Evolutionary conservation across 129 eudicot species (phyloP).

Genomic region (Helianthus tuberosus): DNA sequence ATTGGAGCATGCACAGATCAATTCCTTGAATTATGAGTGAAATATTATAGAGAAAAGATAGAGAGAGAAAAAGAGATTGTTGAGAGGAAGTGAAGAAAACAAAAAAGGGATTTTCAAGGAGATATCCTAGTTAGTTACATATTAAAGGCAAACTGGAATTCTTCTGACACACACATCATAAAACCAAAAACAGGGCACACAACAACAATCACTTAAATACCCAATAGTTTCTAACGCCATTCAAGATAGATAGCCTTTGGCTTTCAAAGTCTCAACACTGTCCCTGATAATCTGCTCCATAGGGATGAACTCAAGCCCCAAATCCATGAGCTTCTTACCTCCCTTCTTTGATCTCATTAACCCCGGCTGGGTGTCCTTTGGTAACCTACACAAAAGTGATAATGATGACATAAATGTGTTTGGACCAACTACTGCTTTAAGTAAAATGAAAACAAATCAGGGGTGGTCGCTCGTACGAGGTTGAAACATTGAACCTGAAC

Average conservation of each 20-base stretch:
- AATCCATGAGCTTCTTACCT: slow-evolving; percentile 74
- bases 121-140: too few relatives aligned
- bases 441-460: too few relatives aligned
- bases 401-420: not conserved
- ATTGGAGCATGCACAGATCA: too few relatives aligned
- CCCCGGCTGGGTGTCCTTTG: slow-evolving; percentile 88
- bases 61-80: too few relatives aligned
- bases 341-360: slow-evolving; percentile 61
- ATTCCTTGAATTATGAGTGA: too few relatives aligned
- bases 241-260: slow-evolving; percentile 73
- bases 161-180: not conserved
- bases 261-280: slow-evolving; percentile 75
- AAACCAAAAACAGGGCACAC: not conserved
- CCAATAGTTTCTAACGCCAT: not conserved
- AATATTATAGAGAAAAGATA: too few relatives aligned
- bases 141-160: not conserved
- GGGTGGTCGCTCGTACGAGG: too few relatives aligned
- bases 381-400: slow-evolving; percentile 47
- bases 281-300: slow-evolving; percentile 85
- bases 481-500: too few relatives aligned
- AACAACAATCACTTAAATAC: not conserved
- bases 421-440: too few relatives aligned
- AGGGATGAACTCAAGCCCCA: slow-evolving; percentile 69
- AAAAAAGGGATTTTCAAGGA: too few relatives aligned
- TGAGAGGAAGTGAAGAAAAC: too few relatives aligned